A percentile compares a stretch with the other conserved stretches of the same genome.
phyloP scores from a whole-genome alignment of 192 early-diverging fungal genomes.

The Geranomyces michiganensis region DNA sequence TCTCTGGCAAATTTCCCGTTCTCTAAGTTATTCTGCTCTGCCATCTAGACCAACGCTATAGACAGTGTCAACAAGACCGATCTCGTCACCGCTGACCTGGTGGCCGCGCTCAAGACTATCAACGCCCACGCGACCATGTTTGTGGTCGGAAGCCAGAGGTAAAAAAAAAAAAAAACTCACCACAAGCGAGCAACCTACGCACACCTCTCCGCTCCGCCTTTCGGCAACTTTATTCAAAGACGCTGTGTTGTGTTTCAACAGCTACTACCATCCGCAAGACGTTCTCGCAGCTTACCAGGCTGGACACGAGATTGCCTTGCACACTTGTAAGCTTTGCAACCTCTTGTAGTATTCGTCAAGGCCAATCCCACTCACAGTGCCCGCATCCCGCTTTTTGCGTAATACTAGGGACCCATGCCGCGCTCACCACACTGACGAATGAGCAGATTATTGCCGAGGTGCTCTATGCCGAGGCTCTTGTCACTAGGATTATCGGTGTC shows the following conservation, averaged over 20 bases:
- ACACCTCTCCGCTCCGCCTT: background rate
- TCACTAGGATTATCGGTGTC: slow-evolving; percentile 45
- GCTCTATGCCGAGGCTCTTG: slow-evolving; percentile 39
- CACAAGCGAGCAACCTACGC: background rate
- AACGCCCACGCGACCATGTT: slow-evolving; percentile 42
- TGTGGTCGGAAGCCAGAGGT: slow-evolving; percentile 22
- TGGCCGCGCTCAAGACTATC: background rate
- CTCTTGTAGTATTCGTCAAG: no score
- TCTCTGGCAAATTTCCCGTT: background rate
- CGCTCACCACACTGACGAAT: slow-evolving; percentile 57
- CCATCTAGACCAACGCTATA: background rate
- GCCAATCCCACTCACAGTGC: no score
- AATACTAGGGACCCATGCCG: slow-evolving; percentile 48
- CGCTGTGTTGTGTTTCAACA: slow-evolving; percentile 1
- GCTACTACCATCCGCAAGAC: slow-evolving; percentile 24
- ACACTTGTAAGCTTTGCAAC: slow-evolving; percentile 46
- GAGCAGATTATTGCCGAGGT: slow-evolving; percentile 64
- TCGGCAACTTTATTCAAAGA: slow-evolving; percentile 25
- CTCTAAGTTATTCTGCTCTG: background rate
- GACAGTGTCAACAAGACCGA: background rate
- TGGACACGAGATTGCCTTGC: slow-evolving; percentile 47
- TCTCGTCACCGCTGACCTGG: slow-evolving; percentile 1
- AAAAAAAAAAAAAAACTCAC: background rate
- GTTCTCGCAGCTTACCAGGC: slow-evolving; percentile 22
- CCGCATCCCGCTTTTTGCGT: no score